Percentiles rank a stretch among this genome's conserved stretches.
These are phyloP conservation scores for Solanum hybrid DNA, from an alignment of 305 asterid genomes.

Conservation along the genomic window DNA sequence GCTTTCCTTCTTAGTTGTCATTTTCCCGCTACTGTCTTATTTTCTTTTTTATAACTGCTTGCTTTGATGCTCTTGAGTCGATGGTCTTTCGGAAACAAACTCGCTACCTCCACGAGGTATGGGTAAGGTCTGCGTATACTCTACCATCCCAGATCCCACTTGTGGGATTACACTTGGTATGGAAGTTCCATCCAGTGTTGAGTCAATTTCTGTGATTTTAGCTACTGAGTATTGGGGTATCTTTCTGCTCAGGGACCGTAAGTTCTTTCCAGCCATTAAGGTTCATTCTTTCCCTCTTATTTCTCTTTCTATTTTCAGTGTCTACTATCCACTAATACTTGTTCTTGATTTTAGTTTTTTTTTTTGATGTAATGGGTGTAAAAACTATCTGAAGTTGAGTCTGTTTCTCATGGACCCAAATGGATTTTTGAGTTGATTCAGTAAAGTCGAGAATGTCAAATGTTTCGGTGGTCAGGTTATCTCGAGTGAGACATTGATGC, in stretches of 20 bases:
- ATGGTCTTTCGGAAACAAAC: not conserved
- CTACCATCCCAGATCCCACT: not conserved
- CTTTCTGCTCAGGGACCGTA: not conserved
- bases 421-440: not conserved
- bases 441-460: constrained; percentile 66
- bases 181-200: not conserved
- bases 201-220: not conserved
- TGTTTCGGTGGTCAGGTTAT: constrained; percentile 73
- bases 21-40: not conserved
- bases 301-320: not conserved
- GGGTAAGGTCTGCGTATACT: not conserved
- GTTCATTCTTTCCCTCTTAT: not conserved
- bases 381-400: not conserved
- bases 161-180: not conserved
- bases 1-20: not conserved
- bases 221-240: not conserved
- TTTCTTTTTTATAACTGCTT: not conserved
- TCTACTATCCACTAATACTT: not conserved
- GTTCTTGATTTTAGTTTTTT: not conserved
- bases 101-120: not conserved
- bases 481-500: constrained; percentile 51
- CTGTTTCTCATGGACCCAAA: not conserved
- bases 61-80: not conserved
- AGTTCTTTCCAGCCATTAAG: not conserved
- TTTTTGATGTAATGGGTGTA: not conserved